Conservation (phyloP, 2,329 filamentous ascomycete genomes). For the Metarhizium humberi region DNA sequence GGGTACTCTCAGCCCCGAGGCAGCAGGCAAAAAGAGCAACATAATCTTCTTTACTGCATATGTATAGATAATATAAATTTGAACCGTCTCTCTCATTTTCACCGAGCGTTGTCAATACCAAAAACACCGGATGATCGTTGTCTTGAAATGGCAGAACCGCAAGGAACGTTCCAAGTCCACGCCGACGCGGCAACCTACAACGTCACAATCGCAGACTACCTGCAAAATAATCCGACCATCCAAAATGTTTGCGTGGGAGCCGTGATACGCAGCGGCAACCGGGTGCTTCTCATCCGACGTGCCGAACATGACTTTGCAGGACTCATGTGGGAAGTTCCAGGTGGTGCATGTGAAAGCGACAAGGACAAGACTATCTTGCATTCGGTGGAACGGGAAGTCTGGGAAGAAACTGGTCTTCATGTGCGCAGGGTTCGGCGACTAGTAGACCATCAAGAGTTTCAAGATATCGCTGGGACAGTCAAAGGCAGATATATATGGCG, state of each 20-base stretch:
- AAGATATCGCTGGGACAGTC: not conserved
- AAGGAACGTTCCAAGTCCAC: not conserved
- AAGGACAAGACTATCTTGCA: slow-evolving; percentile 2
- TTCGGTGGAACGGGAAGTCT: slow-evolving; percentile 3
- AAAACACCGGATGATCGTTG: not conserved
- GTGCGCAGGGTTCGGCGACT: slow-evolving; percentile 1
- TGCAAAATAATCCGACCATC: not conserved
- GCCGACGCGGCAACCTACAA: not conserved
- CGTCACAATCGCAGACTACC: not conserved
- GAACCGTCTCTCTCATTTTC: no score
- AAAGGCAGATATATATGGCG: slow-evolving; percentile 4
- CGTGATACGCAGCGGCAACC: slow-evolving; percentile 1
- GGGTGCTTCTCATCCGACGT: slow-evolving; percentile 5
- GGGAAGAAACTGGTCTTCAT: slow-evolving; percentile 5
- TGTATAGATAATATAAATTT: not conserved
- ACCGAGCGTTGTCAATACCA: no score
- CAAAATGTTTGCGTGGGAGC: slow-evolving; percentile 2
- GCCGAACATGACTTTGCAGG: slow-evolving; percentile 3
- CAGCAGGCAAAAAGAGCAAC: no score
- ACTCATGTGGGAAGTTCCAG: slow-evolving; percentile 6
- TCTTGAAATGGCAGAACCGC: slow-evolving; percentile 4
- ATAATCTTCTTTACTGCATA: no score
- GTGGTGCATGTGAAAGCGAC: slow-evolving; percentile 3
- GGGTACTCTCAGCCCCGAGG: no score
- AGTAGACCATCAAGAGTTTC: slow-evolving; percentile 3